Conservation (phyloP, 768 basidiomycete genomes). For the Goffeauzyma gilvescens region DNA sequence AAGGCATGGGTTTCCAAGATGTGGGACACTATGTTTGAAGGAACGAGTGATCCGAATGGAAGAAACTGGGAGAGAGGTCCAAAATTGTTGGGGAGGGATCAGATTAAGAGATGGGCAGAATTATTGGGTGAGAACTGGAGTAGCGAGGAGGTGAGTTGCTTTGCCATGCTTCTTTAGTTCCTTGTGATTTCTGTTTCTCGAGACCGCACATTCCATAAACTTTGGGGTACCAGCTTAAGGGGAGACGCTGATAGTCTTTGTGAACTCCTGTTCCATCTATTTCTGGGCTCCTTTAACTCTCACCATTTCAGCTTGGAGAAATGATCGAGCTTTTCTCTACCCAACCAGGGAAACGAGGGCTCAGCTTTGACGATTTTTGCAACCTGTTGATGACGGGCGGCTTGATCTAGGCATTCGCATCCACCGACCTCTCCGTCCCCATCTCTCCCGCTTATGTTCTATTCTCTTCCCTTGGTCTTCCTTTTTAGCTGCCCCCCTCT, state of each 20-base stretch:
- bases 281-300: neutral
- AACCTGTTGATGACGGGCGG: conserved; percentile 14
- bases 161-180: too few species aligned
- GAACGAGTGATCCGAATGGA: conserved; percentile 1
- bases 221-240: too few species aligned
- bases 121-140: conserved; percentile 27
- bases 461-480: too few species aligned
- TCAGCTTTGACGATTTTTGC: conserved; percentile 29
- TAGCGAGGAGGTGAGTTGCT: conserved; percentile 24
- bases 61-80: neutral
- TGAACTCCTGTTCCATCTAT: too few species aligned
- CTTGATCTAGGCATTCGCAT: too few species aligned
- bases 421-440: too few species aligned
- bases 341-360: conserved; percentile 25
- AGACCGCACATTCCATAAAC: too few species aligned
- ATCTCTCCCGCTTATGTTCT: too few species aligned
- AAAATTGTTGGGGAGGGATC: conserved; percentile 19
- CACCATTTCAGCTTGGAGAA: conserved; percentile 19
- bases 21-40: conserved; percentile 22
- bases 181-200: too few species aligned
- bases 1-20: conserved; percentile 22
- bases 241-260: too few species aligned
- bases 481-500: too few species aligned
- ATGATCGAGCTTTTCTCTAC: conserved; percentile 30
- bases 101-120: conserved; percentile 23